Conservation (phyloP, 2,329 filamentous ascomycete species). For the Neurospora crassa region DNA sequence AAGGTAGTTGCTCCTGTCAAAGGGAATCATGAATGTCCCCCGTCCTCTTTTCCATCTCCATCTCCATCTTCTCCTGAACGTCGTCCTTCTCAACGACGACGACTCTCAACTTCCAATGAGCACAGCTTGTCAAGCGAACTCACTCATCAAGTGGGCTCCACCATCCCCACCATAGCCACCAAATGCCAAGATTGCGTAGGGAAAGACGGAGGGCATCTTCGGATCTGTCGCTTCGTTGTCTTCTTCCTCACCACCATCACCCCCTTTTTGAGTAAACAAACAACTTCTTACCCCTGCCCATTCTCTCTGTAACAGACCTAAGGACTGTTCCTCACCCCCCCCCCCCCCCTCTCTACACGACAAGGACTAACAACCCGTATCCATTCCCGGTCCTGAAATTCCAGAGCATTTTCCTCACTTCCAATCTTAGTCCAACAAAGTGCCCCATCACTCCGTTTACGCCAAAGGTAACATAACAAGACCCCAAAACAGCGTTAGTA, state of each 20-base stretch:
- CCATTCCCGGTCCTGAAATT: neutral
- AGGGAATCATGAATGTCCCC: neutral
- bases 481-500: neutral
- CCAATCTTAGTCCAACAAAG: constrained; percentile 2
- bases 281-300: neutral
- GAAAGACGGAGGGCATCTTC: neutral
- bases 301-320: neutral
- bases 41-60: neutral
- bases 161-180: neutral
- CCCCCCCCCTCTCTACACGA: neutral
- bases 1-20: neutral
- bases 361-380: neutral
- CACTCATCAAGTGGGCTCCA: neutral
- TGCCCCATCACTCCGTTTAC: neutral
- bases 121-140: neutral
- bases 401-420: constrained; percentile 1
- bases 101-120: neutral
- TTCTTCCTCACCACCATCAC: neutral
- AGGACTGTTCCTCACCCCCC: neutral
- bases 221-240: neutral
- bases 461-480: neutral
- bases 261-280: neutral
- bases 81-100: neutral
- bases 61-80: neutral
- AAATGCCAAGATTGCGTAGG: neutral